phyloP scores from a whole-genome alignment of 768 basidiomycete genomes.

The Xerocomellus intermedius region DNA sequence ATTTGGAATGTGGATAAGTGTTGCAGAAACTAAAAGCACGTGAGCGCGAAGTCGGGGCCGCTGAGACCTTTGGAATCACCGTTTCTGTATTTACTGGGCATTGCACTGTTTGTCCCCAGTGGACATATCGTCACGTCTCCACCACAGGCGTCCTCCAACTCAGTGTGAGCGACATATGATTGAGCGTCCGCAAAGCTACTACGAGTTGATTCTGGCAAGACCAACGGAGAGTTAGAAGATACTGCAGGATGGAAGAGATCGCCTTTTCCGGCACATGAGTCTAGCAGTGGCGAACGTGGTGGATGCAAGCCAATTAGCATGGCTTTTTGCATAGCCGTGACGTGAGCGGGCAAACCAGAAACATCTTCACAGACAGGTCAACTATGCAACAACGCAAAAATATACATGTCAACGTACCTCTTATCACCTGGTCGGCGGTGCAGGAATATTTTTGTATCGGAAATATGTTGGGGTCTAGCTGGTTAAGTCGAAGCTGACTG shows the following conservation, averaged over 20 bases:
- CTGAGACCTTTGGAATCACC: slow-evolving; percentile 43
- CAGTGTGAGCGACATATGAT: background rate
- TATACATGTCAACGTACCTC: slow-evolving; percentile 21
- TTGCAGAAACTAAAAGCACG: slow-evolving; percentile 60
- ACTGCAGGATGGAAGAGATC: slow-evolving; percentile 35
- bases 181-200: slow-evolving; percentile 42
- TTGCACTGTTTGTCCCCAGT: slow-evolving; percentile 85
- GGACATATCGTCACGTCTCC: slow-evolving; percentile 69
- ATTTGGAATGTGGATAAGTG: slow-evolving; percentile 70
- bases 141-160: slow-evolving; percentile 37
- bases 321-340: slow-evolving; percentile 42
- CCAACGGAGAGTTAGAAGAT: slow-evolving; percentile 10
- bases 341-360: slow-evolving; percentile 48
- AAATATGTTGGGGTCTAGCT: slow-evolving; percentile 74
- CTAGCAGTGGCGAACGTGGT: slow-evolving; percentile 37
- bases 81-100: slow-evolving; percentile 86
- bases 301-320: slow-evolving; percentile 48
- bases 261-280: slow-evolving; percentile 24
- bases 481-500: slow-evolving; percentile 67
- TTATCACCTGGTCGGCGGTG: slow-evolving; percentile 39
- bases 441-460: slow-evolving; percentile 57
- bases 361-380: slow-evolving; percentile 22
- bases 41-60: background rate
- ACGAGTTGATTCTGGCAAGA: slow-evolving; percentile 31
- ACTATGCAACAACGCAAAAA: background rate